A percentile compares a stretch with the other conserved stretches of the same genome.
Conservation (phyloP, 441 rosid species). For the Gossypium davidsonii region DNA sequence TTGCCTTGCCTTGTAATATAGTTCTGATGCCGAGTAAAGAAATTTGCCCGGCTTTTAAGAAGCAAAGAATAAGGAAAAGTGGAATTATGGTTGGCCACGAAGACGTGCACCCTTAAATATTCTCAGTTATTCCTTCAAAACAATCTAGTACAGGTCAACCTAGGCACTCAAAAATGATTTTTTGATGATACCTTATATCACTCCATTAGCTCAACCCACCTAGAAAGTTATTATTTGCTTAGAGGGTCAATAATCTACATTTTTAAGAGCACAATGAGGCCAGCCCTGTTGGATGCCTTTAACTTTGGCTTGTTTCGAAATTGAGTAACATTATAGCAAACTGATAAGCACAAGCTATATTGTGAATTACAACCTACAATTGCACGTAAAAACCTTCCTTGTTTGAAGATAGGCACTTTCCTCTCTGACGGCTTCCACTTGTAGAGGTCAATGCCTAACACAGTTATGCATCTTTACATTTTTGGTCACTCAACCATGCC, state of each 20-base stretch:
- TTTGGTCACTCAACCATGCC: too few species aligned
- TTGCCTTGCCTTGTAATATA: background rate
- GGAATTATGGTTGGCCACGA: background rate
- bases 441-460: background rate
- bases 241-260: background rate
- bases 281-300: constrained; percentile 2
- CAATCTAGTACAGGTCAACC: background rate
- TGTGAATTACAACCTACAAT: background rate
- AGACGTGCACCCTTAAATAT: background rate
- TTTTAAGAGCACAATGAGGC: background rate
- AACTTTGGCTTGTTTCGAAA: background rate
- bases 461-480: background rate
- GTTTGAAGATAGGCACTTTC: background rate
- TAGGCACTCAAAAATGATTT: background rate
- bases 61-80: background rate
- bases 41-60: background rate
- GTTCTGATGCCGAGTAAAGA: background rate
- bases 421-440: background rate
- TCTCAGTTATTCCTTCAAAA: background rate
- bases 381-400: background rate
- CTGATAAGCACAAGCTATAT: background rate
- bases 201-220: constrained; percentile 1
- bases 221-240: background rate
- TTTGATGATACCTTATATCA: background rate
- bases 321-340: background rate